A percentile compares a stretch with the other conserved stretches of the same genome.
Conservation (phyloP, 495 filamentous ascomycete genomes). For the Monascus purpureus region DNA sequence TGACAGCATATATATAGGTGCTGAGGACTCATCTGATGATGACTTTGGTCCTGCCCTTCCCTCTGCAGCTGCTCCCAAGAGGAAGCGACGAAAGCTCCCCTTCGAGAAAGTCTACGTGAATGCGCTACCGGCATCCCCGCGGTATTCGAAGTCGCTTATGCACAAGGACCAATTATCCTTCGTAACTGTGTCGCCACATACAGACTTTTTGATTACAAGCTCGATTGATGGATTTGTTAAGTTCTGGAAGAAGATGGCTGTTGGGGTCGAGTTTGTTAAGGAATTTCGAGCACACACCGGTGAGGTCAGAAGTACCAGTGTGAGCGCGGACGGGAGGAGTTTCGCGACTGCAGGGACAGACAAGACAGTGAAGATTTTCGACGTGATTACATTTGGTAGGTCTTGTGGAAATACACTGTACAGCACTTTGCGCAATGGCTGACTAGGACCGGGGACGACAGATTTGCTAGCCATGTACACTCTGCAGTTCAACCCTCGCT, state of each 20-base stretch:
- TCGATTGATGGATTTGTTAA: conserved; percentile 90
- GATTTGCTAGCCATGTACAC: conserved; percentile 73
- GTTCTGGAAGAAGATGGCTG: conserved; percentile 95
- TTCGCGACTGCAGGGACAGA: conserved; percentile 83
- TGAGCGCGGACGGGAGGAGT: conserved; percentile 81
- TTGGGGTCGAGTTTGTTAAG: conserved; percentile 93
- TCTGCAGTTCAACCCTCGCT: conserved; percentile 58
- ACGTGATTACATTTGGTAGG: conserved; percentile 80
- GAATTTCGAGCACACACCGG: conserved; percentile 85
- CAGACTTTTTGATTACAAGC: conserved; percentile 88
- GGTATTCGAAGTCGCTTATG: conserved; percentile 96
- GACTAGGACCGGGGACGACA: no score
- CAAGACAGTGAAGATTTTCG: conserved; percentile 87
- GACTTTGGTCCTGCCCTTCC: conserved; percentile 88
- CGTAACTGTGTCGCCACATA: conserved; percentile 70
- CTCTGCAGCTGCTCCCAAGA: conserved; percentile 60
- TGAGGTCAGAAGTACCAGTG: conserved; percentile 68
- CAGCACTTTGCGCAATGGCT: no score
- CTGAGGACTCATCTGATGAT: conserved; percentile 72
- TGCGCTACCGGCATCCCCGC: conserved; percentile 65
- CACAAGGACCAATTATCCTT: conserved; percentile 89
- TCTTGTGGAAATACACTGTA: no score
- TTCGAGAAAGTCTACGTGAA: conserved; percentile 91
- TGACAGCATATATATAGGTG: conserved; percentile 14
- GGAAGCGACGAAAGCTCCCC: conserved; percentile 78